Evolutionary conservation across 108 stramenopile species (phyloP), one percentile per base, ranked within the genome.

Genomic region (Craspedostauros australis): DNA sequence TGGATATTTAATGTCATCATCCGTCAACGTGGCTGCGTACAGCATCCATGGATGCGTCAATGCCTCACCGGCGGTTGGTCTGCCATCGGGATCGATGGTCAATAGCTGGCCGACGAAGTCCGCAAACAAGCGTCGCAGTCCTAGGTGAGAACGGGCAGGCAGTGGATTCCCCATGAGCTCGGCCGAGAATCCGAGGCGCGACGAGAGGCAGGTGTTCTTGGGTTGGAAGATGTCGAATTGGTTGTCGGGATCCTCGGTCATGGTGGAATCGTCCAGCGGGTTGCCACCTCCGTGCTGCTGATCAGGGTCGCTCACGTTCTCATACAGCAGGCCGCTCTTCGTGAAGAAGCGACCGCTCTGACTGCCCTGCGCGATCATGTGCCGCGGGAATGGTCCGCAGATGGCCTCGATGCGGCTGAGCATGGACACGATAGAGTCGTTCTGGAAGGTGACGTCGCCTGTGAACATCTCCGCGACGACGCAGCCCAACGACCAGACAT

Each of bases 401-500:
- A 94, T 92, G 2, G 91, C 90, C 66, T 92, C 87, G 24, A 98
- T 96, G 27, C 94, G 81, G 61, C 94, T 92, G 28, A 98, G 70
- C 97, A 98, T 95, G 18, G 84, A 86, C 18, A 86, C 64, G 56
- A 91, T 81, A 8, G 83, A 84, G 60, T 94, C 92, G 64, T 92
- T 96, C 62, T 94, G 89, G 57, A 96, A 94, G 0, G 91, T 88
- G 5, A 96, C 95, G 60, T 93, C 82, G 1, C 93, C 93, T 9
- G 91, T 95, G 57, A 75, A 87, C 82, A 96, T 81, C 70, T 98
- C 97, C 4, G 95, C 93, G 11, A 98, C 63, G n/a, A 98, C 95
- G 50, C 94, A 95, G 6, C 95, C 95, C 39, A 94, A 62, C 14
- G 87, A 89, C 95, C 95, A 96, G 14, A 96, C 80, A 65, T 97